These are phyloP conservation scores for Candida lessepsii DNA, from an alignment of 805 yeast genomes.

Conservation along the genomic window DNA sequence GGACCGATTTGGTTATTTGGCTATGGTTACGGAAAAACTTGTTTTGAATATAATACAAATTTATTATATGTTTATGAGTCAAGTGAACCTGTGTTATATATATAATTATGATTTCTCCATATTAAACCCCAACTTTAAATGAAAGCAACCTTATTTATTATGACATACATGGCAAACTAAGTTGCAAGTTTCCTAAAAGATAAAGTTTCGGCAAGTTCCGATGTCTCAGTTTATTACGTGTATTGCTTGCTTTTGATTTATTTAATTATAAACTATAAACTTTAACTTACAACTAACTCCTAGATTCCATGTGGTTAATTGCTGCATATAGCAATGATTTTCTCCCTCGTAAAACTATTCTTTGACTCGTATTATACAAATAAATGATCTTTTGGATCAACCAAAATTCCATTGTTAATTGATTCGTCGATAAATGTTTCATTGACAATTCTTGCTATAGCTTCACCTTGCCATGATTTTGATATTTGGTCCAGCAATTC, in stretches of 20 bases:
- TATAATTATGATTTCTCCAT: too few species aligned
- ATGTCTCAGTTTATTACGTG: too few species aligned
- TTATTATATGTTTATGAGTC: too few species aligned
- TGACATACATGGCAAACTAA: too few species aligned
- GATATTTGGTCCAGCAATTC: constrained; percentile 18
- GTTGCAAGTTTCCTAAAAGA: constrained; percentile 1
- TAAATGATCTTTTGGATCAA: constrained; percentile 31
- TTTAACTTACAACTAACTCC: neutral
- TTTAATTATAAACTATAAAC: neutral
- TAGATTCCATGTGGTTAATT: too few species aligned
- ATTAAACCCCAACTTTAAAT: too few species aligned
- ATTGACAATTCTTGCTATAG: constrained; percentile 36
- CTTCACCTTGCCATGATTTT: constrained; percentile 9
- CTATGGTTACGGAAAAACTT: too few species aligned
- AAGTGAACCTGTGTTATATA: too few species aligned
- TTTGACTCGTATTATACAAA: constrained; percentile 9
- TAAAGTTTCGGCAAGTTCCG: neutral
- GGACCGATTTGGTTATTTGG: too few species aligned
- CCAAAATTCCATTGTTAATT: constrained; percentile 22
- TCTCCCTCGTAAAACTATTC: neutral
- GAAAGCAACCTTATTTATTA: too few species aligned
- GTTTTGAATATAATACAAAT: too few species aligned
- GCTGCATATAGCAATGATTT: too few species aligned
- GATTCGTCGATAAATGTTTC: constrained; percentile 33
- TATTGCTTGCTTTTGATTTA: constrained; percentile 1